Base-by-base conservation (phyloP, 331 rosid genomes). In the Erythrophleum ivorense region DNA sequence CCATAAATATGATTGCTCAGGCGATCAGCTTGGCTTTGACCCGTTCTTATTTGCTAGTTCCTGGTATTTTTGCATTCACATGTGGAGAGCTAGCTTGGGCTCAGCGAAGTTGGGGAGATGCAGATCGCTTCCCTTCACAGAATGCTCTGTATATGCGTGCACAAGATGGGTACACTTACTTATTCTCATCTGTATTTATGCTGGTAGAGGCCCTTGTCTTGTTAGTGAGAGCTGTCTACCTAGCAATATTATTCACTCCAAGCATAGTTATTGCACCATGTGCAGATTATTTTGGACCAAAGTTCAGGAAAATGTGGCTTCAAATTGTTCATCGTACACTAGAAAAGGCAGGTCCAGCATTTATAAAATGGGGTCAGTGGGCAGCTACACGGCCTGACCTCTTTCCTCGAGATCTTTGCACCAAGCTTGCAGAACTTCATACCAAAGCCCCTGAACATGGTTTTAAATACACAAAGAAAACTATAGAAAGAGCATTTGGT, bases 311-410 rank as follows among this genome's bases (percentile, higher is more conserved):
- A 78, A 21, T 76, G n/a, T 94, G 98, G 98, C 97, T 94, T 77
- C 76, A n/a, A 15, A 80, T 91, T 72, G 84, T 94, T 78, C 98
- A 78, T 79, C 88, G 90, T n/a, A 86, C 98, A 5, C 72, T 94
- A 76, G 98, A 94, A 80, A 86, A 73, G 67, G 97, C 97, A 18
- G 98, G 98, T 55, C 92, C 97, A 13, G 95, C 98, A 54, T 94
- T 94, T 84, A 94, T 94, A 80, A 94, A 91, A 80, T 94, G 97
- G 97, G 98, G 98, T 79, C 98, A 94, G 62, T 94, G 98, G 98
- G 98, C 97, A 66, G 98, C 98, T 68, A 94, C 98, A 63, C 83
- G 98, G 24, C 98, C 98, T 68, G 97, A 94, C 86, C 90, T 94
- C 62, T 91, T 94, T 79, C 97, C 97, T 6, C 89, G 84, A 77